Evolutionary conservation across 805 yeast species (phyloP).

Genomic region (Saccharomycopsis sp.): DNA sequence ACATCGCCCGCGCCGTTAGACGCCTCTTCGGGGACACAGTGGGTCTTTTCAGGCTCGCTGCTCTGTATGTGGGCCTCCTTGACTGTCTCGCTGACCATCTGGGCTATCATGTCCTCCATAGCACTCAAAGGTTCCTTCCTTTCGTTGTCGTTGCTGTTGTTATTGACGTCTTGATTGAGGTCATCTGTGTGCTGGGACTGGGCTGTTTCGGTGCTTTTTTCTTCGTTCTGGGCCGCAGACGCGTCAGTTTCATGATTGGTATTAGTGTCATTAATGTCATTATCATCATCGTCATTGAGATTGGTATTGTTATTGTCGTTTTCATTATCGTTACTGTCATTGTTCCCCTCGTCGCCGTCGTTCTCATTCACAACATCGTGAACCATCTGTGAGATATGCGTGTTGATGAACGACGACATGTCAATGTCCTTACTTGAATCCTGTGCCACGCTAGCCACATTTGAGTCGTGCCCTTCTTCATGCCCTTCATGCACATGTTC

Average conservation of each 20-base stretch:
- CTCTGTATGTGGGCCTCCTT: not conserved
- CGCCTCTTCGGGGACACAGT: no score
- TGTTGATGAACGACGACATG: not conserved
- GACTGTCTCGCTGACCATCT: slow-evolving; percentile 17
- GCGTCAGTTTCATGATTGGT: slow-evolving; percentile 2
- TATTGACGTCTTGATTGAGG: not conserved
- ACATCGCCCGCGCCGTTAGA: not conserved
- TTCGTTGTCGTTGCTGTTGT: not conserved
- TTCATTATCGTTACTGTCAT: slow-evolving; percentile 22
- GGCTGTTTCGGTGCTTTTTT: not conserved
- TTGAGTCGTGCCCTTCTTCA: no score
- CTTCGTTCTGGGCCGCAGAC: not conserved
- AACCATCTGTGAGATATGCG: not conserved
- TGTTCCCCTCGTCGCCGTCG: not conserved
- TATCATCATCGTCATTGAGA: no score
- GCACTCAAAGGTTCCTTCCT: not conserved
- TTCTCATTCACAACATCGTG: not conserved
- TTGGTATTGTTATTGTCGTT: slow-evolving; percentile 14
- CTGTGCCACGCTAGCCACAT: no score
- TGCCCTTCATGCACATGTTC: no score
- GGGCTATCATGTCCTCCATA: slow-evolving; percentile 11
- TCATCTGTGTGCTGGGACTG: not conserved
- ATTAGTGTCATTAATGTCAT: slow-evolving; percentile 3
- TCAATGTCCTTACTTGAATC: not conserved
- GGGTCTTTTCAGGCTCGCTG: not conserved